A percentile compares a stretch with the other conserved stretches of the same genome.
Conservation (phyloP, 2,329 filamentous ascomycete species). For the Pestalotiopsis sp. region DNA sequence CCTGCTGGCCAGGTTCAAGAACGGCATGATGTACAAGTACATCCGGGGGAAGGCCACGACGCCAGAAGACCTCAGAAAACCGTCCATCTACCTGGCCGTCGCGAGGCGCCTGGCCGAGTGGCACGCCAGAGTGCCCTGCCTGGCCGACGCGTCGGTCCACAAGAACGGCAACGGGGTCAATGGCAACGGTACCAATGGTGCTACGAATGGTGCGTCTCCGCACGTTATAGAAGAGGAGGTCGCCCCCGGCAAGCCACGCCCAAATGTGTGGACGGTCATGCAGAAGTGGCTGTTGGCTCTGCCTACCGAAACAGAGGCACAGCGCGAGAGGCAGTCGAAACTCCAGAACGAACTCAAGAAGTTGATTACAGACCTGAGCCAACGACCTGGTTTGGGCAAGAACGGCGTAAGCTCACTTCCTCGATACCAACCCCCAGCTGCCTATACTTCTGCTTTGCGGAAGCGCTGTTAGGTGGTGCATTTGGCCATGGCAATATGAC, state of each 20-base stretch:
- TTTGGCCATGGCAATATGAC: neutral
- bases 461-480: neutral
- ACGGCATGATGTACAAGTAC: slow-evolving; percentile 94
- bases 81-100: slow-evolving; percentile 79
- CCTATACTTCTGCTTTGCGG: neutral
- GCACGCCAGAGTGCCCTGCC: slow-evolving; percentile 76
- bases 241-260: slow-evolving; percentile 70
- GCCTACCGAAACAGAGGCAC: slow-evolving; percentile 70
- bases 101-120: slow-evolving; percentile 86
- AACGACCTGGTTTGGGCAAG: slow-evolving; percentile 75
- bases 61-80: slow-evolving; percentile 76
- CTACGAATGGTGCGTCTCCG: slow-evolving; percentile 28
- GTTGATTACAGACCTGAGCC: slow-evolving; percentile 72
- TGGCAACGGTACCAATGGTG: slow-evolving; percentile 38
- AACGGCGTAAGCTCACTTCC: slow-evolving; percentile 63
- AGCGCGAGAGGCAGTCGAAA: slow-evolving; percentile 66
- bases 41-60: slow-evolving; percentile 80
- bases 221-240: slow-evolving; percentile 48
- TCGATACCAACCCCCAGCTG: neutral
- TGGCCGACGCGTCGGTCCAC: slow-evolving; percentile 40
- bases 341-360: slow-evolving; percentile 77
- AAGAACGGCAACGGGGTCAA: slow-evolving; percentile 39
- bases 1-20: slow-evolving; percentile 89
- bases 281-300: slow-evolving; percentile 93
- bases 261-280: slow-evolving; percentile 93